phyloP scores from a whole-genome alignment of 768 basidiomycete species.

The Tulasnella sp. region DNA sequence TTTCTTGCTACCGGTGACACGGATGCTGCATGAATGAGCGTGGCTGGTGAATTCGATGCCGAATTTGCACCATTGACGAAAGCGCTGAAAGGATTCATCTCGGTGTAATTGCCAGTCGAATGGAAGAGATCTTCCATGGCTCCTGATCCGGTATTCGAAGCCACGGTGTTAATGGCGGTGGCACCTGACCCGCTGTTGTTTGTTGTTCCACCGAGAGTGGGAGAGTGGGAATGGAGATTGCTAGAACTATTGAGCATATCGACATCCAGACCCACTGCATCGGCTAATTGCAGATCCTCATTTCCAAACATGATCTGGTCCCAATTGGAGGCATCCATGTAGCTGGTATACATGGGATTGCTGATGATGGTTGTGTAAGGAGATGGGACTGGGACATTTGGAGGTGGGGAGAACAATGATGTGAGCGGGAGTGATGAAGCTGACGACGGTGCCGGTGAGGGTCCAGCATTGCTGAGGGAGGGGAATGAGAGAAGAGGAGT shows the following conservation, averaged over 20 bases:
- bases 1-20: not conserved
- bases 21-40: not conserved
- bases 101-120: constrained; percentile 11
- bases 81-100: constrained; percentile 9
- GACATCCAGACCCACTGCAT: not conserved
- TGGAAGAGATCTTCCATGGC: constrained; percentile 9
- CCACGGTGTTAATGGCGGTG: too few relatives aligned
- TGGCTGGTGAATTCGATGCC: too few relatives aligned
- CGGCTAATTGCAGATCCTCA: constrained; percentile 1
- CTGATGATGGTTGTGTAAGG: constrained; percentile 69
- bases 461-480: constrained; percentile 16
- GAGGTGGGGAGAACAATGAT: constrained; percentile 14
- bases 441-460: constrained; percentile 15
- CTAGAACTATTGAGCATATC: not conserved
- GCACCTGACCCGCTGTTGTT: not conserved
- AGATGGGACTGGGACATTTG: not conserved
- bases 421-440: constrained; percentile 19
- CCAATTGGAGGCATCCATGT: constrained; percentile 22
- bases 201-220: not conserved
- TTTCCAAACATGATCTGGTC: constrained; percentile 12
- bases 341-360: constrained; percentile 79
- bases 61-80: not conserved
- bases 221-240: not conserved
- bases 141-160: too few relatives aligned
- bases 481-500: constrained; percentile 16